These are phyloP conservation scores for Phoenix roebelenii DNA, from an alignment of 176 grass and related monocot species.

Conservation along the genomic window DNA sequence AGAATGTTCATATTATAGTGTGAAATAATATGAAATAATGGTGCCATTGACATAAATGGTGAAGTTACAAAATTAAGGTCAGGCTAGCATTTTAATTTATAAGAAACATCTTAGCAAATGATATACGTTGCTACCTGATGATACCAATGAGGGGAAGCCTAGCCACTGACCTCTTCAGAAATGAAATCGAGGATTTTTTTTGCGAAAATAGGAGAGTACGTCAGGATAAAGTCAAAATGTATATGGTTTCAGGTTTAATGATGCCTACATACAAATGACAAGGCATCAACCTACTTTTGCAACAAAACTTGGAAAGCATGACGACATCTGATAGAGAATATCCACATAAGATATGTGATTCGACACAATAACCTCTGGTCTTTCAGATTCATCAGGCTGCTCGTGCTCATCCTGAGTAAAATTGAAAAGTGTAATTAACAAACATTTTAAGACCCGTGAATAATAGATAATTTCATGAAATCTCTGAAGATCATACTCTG, in stretches of 20 bases:
- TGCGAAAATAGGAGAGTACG: constrained; percentile 20
- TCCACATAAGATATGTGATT: constrained; percentile 86
- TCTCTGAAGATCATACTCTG: no score
- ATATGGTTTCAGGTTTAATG: background rate
- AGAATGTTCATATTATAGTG: no score
- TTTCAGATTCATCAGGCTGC: constrained; percentile 40
- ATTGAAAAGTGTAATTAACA: background rate
- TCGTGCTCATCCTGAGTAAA: constrained; percentile 34
- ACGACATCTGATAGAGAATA: constrained; percentile 6
- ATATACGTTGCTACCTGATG: constrained; percentile 59
- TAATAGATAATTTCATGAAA: no score
- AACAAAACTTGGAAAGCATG: constrained; percentile 6
- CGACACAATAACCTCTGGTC: constrained; percentile 67
- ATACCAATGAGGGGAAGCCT: constrained; percentile 86
- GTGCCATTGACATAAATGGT: no score
- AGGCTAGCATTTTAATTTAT: no score
- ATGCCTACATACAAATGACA: background rate
- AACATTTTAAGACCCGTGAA: no score
- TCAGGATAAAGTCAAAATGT: constrained; percentile 19
- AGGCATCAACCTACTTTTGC: background rate
- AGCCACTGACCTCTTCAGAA: constrained; percentile 72
- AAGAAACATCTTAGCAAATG: no score
- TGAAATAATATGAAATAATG: no score
- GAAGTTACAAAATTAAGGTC: no score
- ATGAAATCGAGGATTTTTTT: background rate